A percentile compares a stretch with the other conserved stretches of the same genome.
Evolutionary conservation across 1,284 basidiomycete genomes (phyloP).

Genomic region (Austroboletus novae-zelandiae): DNA sequence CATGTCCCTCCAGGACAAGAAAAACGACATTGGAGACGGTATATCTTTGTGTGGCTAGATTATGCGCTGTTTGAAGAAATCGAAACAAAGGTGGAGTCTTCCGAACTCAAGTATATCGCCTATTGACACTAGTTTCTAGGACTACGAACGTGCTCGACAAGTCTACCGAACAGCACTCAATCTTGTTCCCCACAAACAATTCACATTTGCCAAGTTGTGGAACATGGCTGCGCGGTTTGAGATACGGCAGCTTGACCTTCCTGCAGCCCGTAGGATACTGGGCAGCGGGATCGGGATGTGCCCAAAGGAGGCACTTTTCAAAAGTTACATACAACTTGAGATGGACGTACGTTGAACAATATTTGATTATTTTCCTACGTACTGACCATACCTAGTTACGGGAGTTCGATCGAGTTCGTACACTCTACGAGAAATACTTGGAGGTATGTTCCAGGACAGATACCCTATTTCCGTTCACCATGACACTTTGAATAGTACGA

Average conservation of each 20-base stretch:
- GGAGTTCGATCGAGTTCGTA: constrained; percentile 94
- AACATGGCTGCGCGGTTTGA: constrained; percentile 91
- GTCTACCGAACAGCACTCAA: constrained; percentile 90
- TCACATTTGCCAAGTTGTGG: constrained; percentile 98
- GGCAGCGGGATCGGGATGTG: constrained; percentile 94
- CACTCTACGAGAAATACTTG: constrained; percentile 92
- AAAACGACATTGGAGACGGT: constrained; percentile 92
- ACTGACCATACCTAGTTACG: constrained; percentile 51
- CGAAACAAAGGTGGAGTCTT: constrained; percentile 71
- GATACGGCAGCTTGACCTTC: constrained; percentile 79
- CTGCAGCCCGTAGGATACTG: constrained; percentile 85
- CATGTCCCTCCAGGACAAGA: constrained; percentile 90
- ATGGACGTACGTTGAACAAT: constrained; percentile 59
- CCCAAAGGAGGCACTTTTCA: constrained; percentile 92
- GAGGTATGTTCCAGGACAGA: constrained; percentile 51
- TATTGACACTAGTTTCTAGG: constrained; percentile 42
- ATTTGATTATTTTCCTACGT: background rate
- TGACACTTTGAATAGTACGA: constrained; percentile 59
- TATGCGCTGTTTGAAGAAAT: constrained; percentile 98
- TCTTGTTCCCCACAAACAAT: constrained; percentile 92
- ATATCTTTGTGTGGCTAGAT: constrained; percentile 96
- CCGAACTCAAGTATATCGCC: background rate
- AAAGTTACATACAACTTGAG: constrained; percentile 92
- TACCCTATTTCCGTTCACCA: background rate
- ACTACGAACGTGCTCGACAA: constrained; percentile 81